A percentile compares a stretch with the other conserved stretches of the same genome.
Conservation (phyloP, 2,329 filamentous ascomycete genomes). For the Ophiostoma piceae region DNA sequence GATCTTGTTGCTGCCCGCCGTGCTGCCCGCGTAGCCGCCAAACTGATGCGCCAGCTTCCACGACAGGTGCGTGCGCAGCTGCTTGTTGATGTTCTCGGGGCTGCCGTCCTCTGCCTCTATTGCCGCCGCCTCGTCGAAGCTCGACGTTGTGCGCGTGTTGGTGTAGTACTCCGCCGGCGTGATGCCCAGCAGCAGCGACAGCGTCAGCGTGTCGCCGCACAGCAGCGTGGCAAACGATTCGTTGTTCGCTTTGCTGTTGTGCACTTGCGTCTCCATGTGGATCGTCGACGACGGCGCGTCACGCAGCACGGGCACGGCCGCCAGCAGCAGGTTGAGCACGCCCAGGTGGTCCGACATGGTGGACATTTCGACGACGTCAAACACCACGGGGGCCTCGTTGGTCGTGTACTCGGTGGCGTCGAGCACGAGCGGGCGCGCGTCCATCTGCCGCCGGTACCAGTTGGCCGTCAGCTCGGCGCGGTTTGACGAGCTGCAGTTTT, state of each 20-base stretch:
- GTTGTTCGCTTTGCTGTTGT: slow-evolving; percentile 29
- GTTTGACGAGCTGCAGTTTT: slow-evolving; percentile 33
- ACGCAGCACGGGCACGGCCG: slow-evolving; percentile 44
- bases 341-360: slow-evolving; percentile 44
- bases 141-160: slow-evolving; percentile 40
- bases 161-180: slow-evolving; percentile 47
- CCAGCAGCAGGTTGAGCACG: slow-evolving; percentile 42
- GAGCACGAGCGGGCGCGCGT: slow-evolving; percentile 39
- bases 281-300: slow-evolving; percentile 1
- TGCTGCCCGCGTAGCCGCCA: slow-evolving; percentile 23
- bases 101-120: neutral
- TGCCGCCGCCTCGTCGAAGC: slow-evolving; percentile 35
- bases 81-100: slow-evolving; percentile 31
- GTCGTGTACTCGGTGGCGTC: slow-evolving; percentile 20
- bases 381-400: slow-evolving; percentile 38
- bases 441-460: slow-evolving; percentile 41
- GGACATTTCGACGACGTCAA: slow-evolving; percentile 54
- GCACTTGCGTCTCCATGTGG: neutral
- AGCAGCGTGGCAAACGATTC: slow-evolving; percentile 41
- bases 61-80: slow-evolving; percentile 27
- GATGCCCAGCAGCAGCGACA: slow-evolving; percentile 49
- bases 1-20: neutral
- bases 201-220: slow-evolving; percentile 42
- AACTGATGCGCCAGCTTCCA: slow-evolving; percentile 38
- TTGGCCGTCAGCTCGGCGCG: slow-evolving; percentile 35